Evolutionary conservation across 2,329 filamentous ascomycete species (phyloP), one percentile per base, ranked within the genome.

Genomic region (Microdochium bolleyi): DNA sequence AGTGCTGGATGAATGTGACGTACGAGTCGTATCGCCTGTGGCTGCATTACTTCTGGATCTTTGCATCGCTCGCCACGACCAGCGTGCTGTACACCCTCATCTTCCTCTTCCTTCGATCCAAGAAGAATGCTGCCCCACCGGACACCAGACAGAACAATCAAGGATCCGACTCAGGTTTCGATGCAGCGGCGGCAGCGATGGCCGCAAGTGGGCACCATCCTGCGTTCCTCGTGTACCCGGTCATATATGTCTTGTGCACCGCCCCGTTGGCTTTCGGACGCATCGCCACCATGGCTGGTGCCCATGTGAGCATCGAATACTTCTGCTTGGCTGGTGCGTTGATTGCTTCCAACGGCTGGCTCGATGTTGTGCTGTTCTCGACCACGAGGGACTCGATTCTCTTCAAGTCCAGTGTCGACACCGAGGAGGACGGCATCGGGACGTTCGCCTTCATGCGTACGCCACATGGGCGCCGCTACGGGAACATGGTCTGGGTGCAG

Each of bases 181-280:
- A n/a, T 19, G 38, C 44, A 52, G 49, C 46, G 48, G 50, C 3
- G 48, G 48, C 61, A 8, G 60, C 62, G 1, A 58, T 61, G 49
- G 59, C 60, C 2, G 50, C 55, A 11, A 67, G 62, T 1, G 62
- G 65, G 1, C 70, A 69, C 54, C 74, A 78, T 55, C 75, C 74
- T 4, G 73, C 80, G 9, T 82, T 87, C 56, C 80, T 87, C 27
- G 73, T 86, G 8, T 89, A 89, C 55, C 85, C 85, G 0, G 61
- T 85, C 57, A 83, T 88, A 56, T 88, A 88, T 63, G 75, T 87
- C 7, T 59, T 85, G n/a, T 85, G 85, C 62, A 88, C 85, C 0
- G 73, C 84, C 0, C 85, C 85, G 0, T 72, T 89, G 1, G 83
- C 84, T 3, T 73, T 80, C 0, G 82, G 83, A 14, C 79, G 85